phyloP scores from a whole-genome alignment of 202 grass and related monocot species.

The Elaeis oleifera region DNA sequence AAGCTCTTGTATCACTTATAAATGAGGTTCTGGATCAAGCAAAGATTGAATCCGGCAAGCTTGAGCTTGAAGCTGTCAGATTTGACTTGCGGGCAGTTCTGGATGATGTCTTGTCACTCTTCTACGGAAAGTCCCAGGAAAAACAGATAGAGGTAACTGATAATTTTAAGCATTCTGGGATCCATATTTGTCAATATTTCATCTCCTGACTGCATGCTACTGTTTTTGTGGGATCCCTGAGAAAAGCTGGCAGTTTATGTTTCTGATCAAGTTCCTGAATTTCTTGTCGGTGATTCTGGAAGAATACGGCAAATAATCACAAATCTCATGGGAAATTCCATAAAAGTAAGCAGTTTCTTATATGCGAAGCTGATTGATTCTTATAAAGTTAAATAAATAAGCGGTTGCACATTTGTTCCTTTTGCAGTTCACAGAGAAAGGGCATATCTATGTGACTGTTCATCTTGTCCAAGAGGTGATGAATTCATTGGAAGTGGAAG shows the following conservation, averaged over 20 bases:
- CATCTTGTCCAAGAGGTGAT: slow-evolving; percentile 70
- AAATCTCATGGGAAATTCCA: slow-evolving; percentile 93
- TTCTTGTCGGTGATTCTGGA: slow-evolving; percentile 71
- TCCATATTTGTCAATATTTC: slow-evolving; percentile 4
- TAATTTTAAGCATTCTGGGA: slow-evolving; percentile 7
- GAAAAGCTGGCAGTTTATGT: slow-evolving; percentile 73
- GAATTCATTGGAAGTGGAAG: slow-evolving; percentile 43
- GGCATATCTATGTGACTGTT: slow-evolving; percentile 96
- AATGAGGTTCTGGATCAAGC: slow-evolving; percentile 99
- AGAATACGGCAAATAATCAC: slow-evolving; percentile 97
- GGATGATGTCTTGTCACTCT: slow-evolving; percentile 90
- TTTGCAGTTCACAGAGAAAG: slow-evolving; percentile 80
- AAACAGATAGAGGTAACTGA: slow-evolving; percentile 83
- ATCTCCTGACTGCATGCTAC: slow-evolving; percentile 12
- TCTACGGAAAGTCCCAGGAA: slow-evolving; percentile 91
- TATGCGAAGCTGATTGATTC: slow-evolving; percentile 18
- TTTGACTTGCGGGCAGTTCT: slow-evolving; percentile 81
- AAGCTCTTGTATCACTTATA: slow-evolving; percentile 93
- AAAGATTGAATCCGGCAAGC: slow-evolving; percentile 97
- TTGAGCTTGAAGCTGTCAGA: slow-evolving; percentile 75
- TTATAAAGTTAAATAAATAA: slow-evolving; percentile 2
- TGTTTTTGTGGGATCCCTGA: background rate
- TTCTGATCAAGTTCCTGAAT: slow-evolving; percentile 82
- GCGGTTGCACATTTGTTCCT: background rate
- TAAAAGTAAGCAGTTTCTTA: slow-evolving; percentile 61